A percentile compares a stretch with the other conserved stretches of the same genome.
These are phyloP conservation scores for Hypoxylon sp. DNA, from an alignment of 2,329 filamentous ascomycete genomes.

Conservation along the genomic window DNA sequence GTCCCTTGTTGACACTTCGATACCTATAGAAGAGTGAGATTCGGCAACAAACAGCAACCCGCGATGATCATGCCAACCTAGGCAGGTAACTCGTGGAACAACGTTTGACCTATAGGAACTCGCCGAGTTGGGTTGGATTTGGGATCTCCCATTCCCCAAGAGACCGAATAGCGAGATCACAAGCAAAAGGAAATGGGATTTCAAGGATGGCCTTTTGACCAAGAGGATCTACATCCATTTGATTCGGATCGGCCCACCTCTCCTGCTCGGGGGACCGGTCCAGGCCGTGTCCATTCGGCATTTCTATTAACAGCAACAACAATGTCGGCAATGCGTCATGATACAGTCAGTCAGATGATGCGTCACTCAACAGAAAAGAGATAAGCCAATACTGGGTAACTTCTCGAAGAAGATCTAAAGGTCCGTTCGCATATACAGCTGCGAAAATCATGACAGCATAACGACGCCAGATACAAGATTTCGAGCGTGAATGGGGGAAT, in stretches of 20 bases:
- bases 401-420: not conserved
- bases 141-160: conserved; percentile 10
- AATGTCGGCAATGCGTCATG: conserved; percentile 3
- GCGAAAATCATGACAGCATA: not conserved
- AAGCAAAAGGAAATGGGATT: conserved; percentile 2
- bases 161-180: conserved; percentile 13
- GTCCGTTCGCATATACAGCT: not conserved
- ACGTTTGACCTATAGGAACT: not conserved
- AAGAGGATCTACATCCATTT: conserved; percentile 1
- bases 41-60: conserved; percentile 4
- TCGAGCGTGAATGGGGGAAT: not conserved
- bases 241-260: conserved; percentile 1
- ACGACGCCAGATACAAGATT: not conserved
- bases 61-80: conserved; percentile 31
- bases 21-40: conserved; percentile 3
- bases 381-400: not conserved
- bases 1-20: not conserved
- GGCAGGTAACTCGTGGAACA: conserved; percentile 15
- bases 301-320: not conserved
- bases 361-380: not conserved
- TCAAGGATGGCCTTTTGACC: not conserved
- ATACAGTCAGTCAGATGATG: conserved; percentile 2
- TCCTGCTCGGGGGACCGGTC: conserved; percentile 3
- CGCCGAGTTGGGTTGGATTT: not conserved
- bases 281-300: conserved; percentile 9